Percentiles rank a stretch among this genome's conserved stretches.
Evolutionary conservation across 2,329 filamentous ascomycete species (phyloP).

Genomic region (Stromatinia cepivora): DNA sequence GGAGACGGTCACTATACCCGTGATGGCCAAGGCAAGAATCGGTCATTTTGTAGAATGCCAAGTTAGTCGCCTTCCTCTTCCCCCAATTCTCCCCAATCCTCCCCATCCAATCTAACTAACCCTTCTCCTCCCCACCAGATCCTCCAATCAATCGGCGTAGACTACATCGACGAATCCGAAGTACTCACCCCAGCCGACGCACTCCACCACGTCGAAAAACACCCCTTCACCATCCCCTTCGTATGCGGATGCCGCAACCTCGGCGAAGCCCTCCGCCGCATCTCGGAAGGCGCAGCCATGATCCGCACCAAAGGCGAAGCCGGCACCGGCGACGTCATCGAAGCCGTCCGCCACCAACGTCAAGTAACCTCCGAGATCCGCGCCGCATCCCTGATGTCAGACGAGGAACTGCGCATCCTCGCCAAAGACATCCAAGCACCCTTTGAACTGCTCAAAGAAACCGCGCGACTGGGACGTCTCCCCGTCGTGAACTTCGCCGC

Average conservation of each 20-base stretch:
- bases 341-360: slow-evolving; percentile 95
- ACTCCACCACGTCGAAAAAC: slow-evolving; percentile 88
- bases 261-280: slow-evolving; percentile 86
- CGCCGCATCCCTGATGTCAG: slow-evolving; percentile 62
- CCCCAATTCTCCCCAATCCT: no score
- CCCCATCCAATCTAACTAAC: neutral
- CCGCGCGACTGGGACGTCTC: slow-evolving; percentile 80
- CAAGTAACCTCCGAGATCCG: slow-evolving; percentile 82
- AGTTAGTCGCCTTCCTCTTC: slow-evolving; percentile 45
- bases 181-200: slow-evolving; percentile 94
- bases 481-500: slow-evolving; percentile 98
- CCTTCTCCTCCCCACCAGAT: slow-evolving; percentile 59
- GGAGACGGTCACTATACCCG: slow-evolving; percentile 90
- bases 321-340: slow-evolving; percentile 93
- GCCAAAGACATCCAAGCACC: slow-evolving; percentile 82
- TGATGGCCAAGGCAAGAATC: slow-evolving; percentile 98
- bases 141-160: slow-evolving; percentile 88
- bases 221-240: slow-evolving; percentile 78
- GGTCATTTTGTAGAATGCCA: slow-evolving; percentile 98
- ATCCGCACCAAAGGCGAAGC: slow-evolving; percentile 98
- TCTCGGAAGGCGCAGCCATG: slow-evolving; percentile 95
- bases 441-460: slow-evolving; percentile 78
- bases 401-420: slow-evolving; percentile 73
- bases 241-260: slow-evolving; percentile 96
- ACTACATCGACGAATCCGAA: slow-evolving; percentile 98